Conservation (phyloP, 768 basidiomycete species). For the Exidia glandulosa region DNA sequence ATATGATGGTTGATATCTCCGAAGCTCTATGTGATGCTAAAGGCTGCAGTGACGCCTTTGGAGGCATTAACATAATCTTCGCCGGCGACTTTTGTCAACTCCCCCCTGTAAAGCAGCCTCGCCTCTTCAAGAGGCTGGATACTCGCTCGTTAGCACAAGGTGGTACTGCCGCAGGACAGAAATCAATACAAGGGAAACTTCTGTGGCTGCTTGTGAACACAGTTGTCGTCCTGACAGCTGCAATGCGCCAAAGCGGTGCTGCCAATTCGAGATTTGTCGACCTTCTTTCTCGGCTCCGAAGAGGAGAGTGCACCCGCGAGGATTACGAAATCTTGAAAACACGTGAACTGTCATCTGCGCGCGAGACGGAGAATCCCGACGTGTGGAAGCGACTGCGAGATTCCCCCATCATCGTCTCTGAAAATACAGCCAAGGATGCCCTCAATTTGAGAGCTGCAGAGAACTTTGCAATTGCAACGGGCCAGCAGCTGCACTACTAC, state of each 20-base stretch:
- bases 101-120: neutral
- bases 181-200: slow-evolving; percentile 18
- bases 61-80: slow-evolving; percentile 7
- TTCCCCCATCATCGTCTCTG: slow-evolving; percentile 25
- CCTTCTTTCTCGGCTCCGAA: neutral
- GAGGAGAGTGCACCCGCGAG: neutral
- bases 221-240: slow-evolving; percentile 18
- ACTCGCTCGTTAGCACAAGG: neutral
- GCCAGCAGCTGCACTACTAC: neutral
- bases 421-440: slow-evolving; percentile 20
- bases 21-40: slow-evolving; percentile 2
- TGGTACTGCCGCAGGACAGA: slow-evolving; percentile 3
- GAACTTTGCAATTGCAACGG: neutral
- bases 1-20: neutral
- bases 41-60: neutral
- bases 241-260: slow-evolving; percentile 18
- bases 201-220: slow-evolving; percentile 22
- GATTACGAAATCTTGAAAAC: slow-evolving; percentile 16
- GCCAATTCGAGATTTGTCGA: slow-evolving; percentile 13
- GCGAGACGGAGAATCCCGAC: neutral
- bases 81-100: slow-evolving; percentile 10
- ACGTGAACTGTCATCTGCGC: slow-evolving; percentile 5
- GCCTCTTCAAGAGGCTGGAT: neutral
- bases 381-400: slow-evolving; percentile 13
- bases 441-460: slow-evolving; percentile 2